Evolutionary conservation across 2,329 filamentous ascomycete genomes (phyloP), one percentile per base, ranked within the genome.

Genomic region (Fusarium sp.): DNA sequence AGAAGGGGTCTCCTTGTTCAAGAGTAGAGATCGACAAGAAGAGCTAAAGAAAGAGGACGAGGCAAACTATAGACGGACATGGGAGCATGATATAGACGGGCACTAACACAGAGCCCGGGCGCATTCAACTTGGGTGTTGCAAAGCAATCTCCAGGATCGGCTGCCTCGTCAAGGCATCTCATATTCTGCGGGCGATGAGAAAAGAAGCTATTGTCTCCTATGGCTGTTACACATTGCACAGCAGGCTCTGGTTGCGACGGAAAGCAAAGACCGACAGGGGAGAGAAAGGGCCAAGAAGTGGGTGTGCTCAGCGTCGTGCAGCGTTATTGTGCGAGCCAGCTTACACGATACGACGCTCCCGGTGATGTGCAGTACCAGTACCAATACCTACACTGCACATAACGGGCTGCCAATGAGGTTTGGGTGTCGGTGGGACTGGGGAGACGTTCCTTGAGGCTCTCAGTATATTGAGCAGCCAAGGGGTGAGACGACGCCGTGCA

Each of bases 111-210:
- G 25, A 41, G 49, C 35, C 47, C 39, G 40, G 33, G 40, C 30
- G 51, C 57, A 37, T 30, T 47, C 41, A 33, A 53, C 45, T 58
- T 49, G 54, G 45, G 50, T 33, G 50, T 56, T 52, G 56, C 47
- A 58, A 47, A 50, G 56, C 20, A 59, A 48, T 60, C 39, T 46
- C 47, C 50, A 51, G 44, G 55, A 53, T 63, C 63, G 60, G 48
- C 30, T 71, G 54, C 70, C 68, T 70, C 45, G 56, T 60, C 52
- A 43, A 53, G 51, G 30, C 54, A 57, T 58, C 58, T 56, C 70
- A 71, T 63, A 67, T 52, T 62, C 71, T 74, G 71, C 71, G 66
- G 72, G 71, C 70, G 70, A 71, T 45, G 52, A 66, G 64, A 55
- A 56, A 56, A 70, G 47, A 70, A 51, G 67, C 54, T 53, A 52